Percentiles rank a stretch among this genome's conserved stretches.
Evolutionary conservation across 495 filamentous ascomycete genomes (phyloP).

Genomic region (Cercophora scortea): DNA sequence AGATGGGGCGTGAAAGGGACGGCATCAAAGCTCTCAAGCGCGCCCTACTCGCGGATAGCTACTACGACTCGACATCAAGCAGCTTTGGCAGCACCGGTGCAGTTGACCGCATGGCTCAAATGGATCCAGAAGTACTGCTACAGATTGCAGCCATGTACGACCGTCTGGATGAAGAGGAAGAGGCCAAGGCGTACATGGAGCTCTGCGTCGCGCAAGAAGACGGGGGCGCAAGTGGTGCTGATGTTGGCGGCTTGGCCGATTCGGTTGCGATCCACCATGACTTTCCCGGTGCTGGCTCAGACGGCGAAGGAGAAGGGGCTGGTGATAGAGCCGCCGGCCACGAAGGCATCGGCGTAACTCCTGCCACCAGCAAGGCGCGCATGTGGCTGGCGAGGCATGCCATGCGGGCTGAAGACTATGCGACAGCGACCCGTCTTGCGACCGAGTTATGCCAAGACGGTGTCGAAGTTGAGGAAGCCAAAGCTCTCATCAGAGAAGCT

Average conservation of each 20-base stretch:
- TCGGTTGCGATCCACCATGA: slow-evolving; percentile 38
- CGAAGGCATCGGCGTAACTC: slow-evolving; percentile 69
- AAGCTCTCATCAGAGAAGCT: slow-evolving; percentile 86
- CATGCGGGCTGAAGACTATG: slow-evolving; percentile 64
- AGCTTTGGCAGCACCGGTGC: slow-evolving; percentile 35
- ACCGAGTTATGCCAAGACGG: slow-evolving; percentile 93
- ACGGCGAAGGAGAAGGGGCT: slow-evolving; percentile 42
- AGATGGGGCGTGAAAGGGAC: slow-evolving; percentile 72
- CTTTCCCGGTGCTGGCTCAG: slow-evolving; percentile 40
- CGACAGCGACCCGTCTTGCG: slow-evolving; percentile 70
- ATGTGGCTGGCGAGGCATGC: slow-evolving; percentile 89
- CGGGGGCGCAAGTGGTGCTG: slow-evolving; percentile 29
- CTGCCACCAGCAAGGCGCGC: slow-evolving; percentile 80
- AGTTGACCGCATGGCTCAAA: slow-evolving; percentile 39
- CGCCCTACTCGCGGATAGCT: slow-evolving; percentile 74
- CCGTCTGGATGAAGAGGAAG: slow-evolving; percentile 60
- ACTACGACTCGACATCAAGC: slow-evolving; percentile 54
- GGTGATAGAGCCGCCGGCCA: slow-evolving; percentile 24
- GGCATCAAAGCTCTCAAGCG: slow-evolving; percentile 93
- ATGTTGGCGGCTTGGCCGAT: slow-evolving; percentile 32
- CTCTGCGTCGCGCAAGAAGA: slow-evolving; percentile 86
- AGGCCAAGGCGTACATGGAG: slow-evolving; percentile 91
- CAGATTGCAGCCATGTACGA: slow-evolving; percentile 90
- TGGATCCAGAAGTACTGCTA: slow-evolving; percentile 84
- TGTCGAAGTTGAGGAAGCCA: slow-evolving; percentile 95